These are phyloP conservation scores for Talaromyces trachyspermus DNA, from an alignment of 495 filamentous ascomycete genomes.

Conservation along the genomic window DNA sequence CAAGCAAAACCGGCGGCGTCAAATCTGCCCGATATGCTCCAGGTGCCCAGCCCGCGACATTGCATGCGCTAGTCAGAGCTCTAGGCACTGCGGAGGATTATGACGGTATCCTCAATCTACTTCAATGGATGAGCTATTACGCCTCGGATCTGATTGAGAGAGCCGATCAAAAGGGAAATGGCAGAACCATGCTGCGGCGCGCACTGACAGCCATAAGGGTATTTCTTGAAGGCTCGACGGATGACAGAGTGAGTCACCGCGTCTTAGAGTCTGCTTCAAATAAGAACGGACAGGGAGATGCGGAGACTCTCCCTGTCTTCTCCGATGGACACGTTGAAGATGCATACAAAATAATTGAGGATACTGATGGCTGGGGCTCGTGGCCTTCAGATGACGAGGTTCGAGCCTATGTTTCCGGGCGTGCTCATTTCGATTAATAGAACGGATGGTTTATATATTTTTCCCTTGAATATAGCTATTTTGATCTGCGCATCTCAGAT, in stretches of 20 bases:
- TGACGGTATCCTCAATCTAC: slow-evolving; percentile 39
- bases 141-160: slow-evolving; percentile 27
- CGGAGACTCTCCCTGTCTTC: slow-evolving; percentile 8
- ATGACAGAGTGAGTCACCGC: background rate
- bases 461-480: slow-evolving; percentile 5
- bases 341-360: slow-evolving; percentile 37
- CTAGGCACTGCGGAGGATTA: slow-evolving; percentile 43
- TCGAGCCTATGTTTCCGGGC: slow-evolving; percentile 29
- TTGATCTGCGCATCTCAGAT: background rate
- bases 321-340: slow-evolving; percentile 24
- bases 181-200: slow-evolving; percentile 35
- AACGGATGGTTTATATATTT: background rate
- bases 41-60: slow-evolving; percentile 36
- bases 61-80: slow-evolving; percentile 48
- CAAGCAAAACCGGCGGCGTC: slow-evolving; percentile 1
- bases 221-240: slow-evolving; percentile 39
- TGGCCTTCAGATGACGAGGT: slow-evolving; percentile 51
- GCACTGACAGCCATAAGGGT: slow-evolving; percentile 45
- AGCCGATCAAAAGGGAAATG: slow-evolving; percentile 35
- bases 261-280: background rate
- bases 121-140: slow-evolving; percentile 47
- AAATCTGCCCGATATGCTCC: slow-evolving; percentile 26
- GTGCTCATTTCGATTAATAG: slow-evolving; percentile 7
- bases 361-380: slow-evolving; percentile 37
- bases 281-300: background rate